phyloP scores from a whole-genome alignment of 116 monocot genomes.

The Cymodocea nodosa region DNA sequence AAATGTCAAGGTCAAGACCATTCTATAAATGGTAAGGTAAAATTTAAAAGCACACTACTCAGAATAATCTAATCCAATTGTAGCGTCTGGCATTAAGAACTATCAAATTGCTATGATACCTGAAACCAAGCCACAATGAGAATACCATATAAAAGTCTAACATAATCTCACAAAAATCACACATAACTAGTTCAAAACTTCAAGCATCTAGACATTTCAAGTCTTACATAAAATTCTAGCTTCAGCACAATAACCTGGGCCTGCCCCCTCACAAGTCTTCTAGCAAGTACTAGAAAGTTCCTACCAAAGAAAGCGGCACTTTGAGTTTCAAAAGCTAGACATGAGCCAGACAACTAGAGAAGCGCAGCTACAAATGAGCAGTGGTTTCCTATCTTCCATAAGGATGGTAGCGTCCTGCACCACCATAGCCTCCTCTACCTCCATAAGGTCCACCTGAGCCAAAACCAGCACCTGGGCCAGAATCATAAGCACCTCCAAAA shows the following conservation, averaged over 20 bases:
- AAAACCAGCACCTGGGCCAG: constrained; percentile 45
- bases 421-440: constrained; percentile 32
- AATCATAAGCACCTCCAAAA: constrained; percentile 49
- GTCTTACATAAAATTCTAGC: constrained; percentile 5
- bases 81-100: too few relatives aligned
- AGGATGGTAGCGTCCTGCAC: constrained; percentile 61
- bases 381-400: constrained; percentile 43
- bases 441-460: constrained; percentile 35
- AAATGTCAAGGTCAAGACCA: too few relatives aligned
- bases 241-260: constrained; percentile 2
- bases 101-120: too few relatives aligned
- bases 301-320: not conserved
- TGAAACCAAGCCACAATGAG: too few relatives aligned
- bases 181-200: not conserved
- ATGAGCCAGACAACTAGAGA: not conserved
- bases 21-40: too few relatives aligned
- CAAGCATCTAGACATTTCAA: constrained; percentile 1
- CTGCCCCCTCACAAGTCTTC: not conserved
- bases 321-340: not conserved
- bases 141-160: constrained; percentile 4
- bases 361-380: not conserved
- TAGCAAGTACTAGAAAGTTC: constrained; percentile 1
- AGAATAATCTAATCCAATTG: too few relatives aligned
- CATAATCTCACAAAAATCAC: not conserved
- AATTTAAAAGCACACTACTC: too few relatives aligned